Evolutionary conservation across 2,329 filamentous ascomycete species (phyloP).

Genomic region (Nothomitra cinnamomea): DNA sequence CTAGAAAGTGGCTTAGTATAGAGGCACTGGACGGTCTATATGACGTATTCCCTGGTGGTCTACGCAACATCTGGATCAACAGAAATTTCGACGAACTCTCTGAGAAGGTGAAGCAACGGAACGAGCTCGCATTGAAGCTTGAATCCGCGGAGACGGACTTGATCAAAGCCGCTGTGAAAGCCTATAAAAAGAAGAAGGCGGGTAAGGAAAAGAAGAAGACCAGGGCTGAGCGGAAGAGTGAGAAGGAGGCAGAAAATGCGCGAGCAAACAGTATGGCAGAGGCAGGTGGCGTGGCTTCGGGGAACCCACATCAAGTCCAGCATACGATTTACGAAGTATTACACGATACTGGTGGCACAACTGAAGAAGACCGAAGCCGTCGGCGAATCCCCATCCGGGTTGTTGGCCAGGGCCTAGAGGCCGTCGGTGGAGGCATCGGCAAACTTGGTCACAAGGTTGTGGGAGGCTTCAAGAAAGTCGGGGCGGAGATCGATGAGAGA

Average conservation of each 20-base stretch:
- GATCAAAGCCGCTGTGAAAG: constrained; percentile 62
- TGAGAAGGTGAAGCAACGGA: constrained; percentile 65
- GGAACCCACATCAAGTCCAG: constrained; percentile 35
- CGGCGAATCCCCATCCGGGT: constrained; percentile 26
- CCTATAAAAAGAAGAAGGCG: constrained; percentile 50
- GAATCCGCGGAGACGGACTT: constrained; percentile 75
- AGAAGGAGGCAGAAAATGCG: constrained; percentile 28
- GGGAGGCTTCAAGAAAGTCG: constrained; percentile 25
- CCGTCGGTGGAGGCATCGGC: constrained; percentile 28
- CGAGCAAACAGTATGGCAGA: constrained; percentile 26
- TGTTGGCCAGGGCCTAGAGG: constrained; percentile 27
- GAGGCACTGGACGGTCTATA: constrained; percentile 71
- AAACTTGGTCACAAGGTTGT: constrained; percentile 30
- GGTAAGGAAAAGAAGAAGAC: constrained; percentile 48
- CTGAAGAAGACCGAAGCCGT: constrained; percentile 15
- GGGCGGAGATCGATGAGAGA: constrained; percentile 20
- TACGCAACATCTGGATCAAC: constrained; percentile 94
- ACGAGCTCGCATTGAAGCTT: constrained; percentile 51
- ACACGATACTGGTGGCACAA: constrained; percentile 7
- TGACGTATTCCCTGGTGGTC: constrained; percentile 88
- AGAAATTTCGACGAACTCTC: constrained; percentile 69
- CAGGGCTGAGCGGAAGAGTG: constrained; percentile 35
- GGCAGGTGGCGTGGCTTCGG: constrained; percentile 34
- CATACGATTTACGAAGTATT: constrained; percentile 12
- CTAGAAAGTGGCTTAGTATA: constrained; percentile 73